These are phyloP conservation scores for Trichopus zeylanicus DNA, from an alignment of 116 monocot species.

Conservation along the genomic window DNA sequence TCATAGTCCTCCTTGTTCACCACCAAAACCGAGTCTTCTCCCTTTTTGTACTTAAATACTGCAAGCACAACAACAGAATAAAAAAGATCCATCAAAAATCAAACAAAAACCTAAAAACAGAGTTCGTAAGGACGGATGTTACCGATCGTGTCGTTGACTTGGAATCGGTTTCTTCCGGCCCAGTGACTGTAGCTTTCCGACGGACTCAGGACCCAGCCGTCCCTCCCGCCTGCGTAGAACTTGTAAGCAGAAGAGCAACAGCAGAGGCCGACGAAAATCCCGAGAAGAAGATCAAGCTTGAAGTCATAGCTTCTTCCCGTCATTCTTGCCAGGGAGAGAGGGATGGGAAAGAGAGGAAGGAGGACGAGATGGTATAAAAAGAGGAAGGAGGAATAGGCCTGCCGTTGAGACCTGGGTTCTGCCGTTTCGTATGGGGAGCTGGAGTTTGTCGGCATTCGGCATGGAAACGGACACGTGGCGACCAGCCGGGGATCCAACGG, in stretches of 20 bases:
- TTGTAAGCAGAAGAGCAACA: not conserved
- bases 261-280: not conserved
- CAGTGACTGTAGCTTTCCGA: conserved; percentile 12
- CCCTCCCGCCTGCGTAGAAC: conserved; percentile 12
- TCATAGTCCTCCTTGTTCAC: conserved; percentile 32
- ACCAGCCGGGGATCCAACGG: not conserved
- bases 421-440: no score
- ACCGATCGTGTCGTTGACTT: conserved; percentile 16
- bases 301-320: no score
- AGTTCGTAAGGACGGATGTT: not conserved
- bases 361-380: not conserved
- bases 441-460: no score
- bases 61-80: not conserved
- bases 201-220: conserved; percentile 15
- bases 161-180: conserved; percentile 12
- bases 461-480: conserved; percentile 1
- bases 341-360: not conserved
- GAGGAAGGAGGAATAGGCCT: not conserved
- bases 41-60: conserved; percentile 51
- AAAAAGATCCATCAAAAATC: not conserved
- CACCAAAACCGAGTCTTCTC: conserved; percentile 34
- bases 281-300: not conserved
- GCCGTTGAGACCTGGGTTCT: not conserved
- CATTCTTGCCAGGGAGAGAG: no score
- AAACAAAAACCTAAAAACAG: not conserved